These are phyloP conservation scores for Phylloporus scabripes DNA, from an alignment of 768 basidiomycete species.

Conservation along the genomic window DNA sequence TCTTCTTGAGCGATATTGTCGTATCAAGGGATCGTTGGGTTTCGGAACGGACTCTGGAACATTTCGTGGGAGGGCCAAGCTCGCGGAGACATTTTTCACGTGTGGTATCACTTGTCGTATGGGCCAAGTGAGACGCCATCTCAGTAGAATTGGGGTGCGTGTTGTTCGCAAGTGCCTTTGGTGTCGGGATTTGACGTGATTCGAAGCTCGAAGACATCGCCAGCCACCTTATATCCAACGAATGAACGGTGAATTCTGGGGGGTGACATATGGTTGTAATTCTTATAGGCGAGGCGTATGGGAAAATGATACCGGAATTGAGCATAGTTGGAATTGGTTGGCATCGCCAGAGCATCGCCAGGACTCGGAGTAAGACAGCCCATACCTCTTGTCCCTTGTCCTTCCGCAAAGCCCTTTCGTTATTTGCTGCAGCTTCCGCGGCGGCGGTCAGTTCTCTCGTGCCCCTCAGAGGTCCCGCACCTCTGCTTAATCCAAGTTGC, in stretches of 20 bases:
- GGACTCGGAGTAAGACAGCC: constrained; percentile 3
- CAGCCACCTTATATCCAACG: background rate
- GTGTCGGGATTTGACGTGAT: background rate
- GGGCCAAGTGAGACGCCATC: constrained; percentile 1
- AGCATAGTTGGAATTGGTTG: constrained; percentile 12
- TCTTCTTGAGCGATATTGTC: background rate
- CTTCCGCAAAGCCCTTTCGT: background rate
- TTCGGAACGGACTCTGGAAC: background rate
- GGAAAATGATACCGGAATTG: constrained; percentile 22
- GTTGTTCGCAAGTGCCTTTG: background rate
- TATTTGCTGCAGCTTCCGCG: background rate
- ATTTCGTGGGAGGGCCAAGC: background rate
- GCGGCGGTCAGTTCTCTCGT: background rate
- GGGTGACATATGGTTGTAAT: background rate
- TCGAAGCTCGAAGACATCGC: background rate
- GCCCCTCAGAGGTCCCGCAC: no score
- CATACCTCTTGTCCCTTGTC: constrained; percentile 2
- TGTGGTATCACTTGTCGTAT: background rate
- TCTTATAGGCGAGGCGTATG: constrained; percentile 3
- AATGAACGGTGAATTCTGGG: background rate
- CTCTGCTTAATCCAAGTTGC: background rate
- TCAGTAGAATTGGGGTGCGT: background rate
- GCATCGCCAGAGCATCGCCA: constrained; percentile 15
- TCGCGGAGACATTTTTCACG: background rate
- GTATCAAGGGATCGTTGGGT: background rate